A percentile compares a stretch with the other conserved stretches of the same genome.
Conservation (phyloP, 2,329 filamentous ascomycete species). For the Ceratocystis eucalypticola region DNA sequence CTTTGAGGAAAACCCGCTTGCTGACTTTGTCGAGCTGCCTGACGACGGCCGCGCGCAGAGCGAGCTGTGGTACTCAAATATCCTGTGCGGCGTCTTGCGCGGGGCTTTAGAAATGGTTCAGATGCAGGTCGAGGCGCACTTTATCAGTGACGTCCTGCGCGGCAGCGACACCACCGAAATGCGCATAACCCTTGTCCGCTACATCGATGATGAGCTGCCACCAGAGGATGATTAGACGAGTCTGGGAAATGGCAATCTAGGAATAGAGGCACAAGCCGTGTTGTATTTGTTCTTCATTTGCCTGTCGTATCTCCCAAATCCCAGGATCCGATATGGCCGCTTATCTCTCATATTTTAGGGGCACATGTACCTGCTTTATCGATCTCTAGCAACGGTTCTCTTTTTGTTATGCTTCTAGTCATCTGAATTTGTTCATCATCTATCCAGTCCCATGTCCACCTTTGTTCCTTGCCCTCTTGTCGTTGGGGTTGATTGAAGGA, state of each 20-base stretch:
- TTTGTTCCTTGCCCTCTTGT: neutral
- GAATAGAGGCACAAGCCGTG: neutral
- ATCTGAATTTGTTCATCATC: neutral
- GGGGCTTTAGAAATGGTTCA: slow-evolving; percentile 97
- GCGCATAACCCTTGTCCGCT: slow-evolving; percentile 79
- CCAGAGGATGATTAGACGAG: slow-evolving; percentile 72
- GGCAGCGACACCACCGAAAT: slow-evolving; percentile 97
- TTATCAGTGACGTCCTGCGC: slow-evolving; percentile 81
- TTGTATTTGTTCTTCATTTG: too few relatives aligned
- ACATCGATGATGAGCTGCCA: slow-evolving; percentile 95
- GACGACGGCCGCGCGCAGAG: slow-evolving; percentile 93
- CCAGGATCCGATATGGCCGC: too few relatives aligned
- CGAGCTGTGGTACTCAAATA: slow-evolving; percentile 97
- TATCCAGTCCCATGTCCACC: neutral
- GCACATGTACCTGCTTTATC: too few relatives aligned
- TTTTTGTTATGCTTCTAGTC: neutral
- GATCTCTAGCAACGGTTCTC: neutral
- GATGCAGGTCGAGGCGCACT: slow-evolving; percentile 97
- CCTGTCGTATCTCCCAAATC: too few relatives aligned
- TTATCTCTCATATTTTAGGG: too few relatives aligned
- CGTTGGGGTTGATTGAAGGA: neutral
- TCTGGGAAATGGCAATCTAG: too few relatives aligned
- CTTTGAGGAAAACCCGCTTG: slow-evolving; percentile 92
- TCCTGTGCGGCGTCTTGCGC: slow-evolving; percentile 81
- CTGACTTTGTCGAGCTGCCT: slow-evolving; percentile 93